Evolutionary conservation across 805 yeast species (phyloP), one percentile per base, ranked within the genome.

Genomic region (Lipomyces yamadae): DNA sequence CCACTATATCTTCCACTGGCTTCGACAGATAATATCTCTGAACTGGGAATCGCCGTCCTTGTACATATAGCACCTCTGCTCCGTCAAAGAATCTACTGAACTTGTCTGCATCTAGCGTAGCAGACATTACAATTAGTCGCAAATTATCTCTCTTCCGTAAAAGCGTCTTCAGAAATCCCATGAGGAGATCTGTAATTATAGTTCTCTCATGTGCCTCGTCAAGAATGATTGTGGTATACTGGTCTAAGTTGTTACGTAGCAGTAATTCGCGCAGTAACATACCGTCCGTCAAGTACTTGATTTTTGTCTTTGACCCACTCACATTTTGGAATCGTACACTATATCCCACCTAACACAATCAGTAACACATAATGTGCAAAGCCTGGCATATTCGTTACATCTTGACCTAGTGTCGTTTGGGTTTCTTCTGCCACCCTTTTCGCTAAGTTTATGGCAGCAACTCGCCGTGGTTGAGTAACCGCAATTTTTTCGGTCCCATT

Each of bases 161-260:
- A 50, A 95, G 79, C 53, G 86, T 84, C 75, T 92, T 93, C 70
- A 95, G 80, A 74, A 95, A 90, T 2, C 98, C 99, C 81, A 95
- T 82, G 24, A 95, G 81, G 72, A 95, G 79, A 80, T 95, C 99
- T 0, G 98, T 92, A 59, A 93, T 79, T 1, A 95, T 89, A 0
- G 98, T 94, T 76, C 99, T 85, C 80, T 95, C 99, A 80, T 95
- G 99, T 2, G 98, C 99, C 80, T 95, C 99, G 81, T 95, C 99
- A 60, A 95, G 87, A 56, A 95, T 82, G 8, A 95, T 83, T 0
- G 92, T 88, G 34, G 89, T 81, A 77, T 94, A 95, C 68, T 85
- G 85, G 2, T 82, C 77, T 48, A 95, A 78, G 10, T 78, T 75
- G 1, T 85, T 84, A 73, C 91, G 91, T 67, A 90, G 78, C 95